A percentile compares a stretch with the other conserved stretches of the same genome.
These are phyloP conservation scores for Penicillium glabrum DNA, from an alignment of 2,329 filamentous ascomycete genomes.

Conservation along the genomic window DNA sequence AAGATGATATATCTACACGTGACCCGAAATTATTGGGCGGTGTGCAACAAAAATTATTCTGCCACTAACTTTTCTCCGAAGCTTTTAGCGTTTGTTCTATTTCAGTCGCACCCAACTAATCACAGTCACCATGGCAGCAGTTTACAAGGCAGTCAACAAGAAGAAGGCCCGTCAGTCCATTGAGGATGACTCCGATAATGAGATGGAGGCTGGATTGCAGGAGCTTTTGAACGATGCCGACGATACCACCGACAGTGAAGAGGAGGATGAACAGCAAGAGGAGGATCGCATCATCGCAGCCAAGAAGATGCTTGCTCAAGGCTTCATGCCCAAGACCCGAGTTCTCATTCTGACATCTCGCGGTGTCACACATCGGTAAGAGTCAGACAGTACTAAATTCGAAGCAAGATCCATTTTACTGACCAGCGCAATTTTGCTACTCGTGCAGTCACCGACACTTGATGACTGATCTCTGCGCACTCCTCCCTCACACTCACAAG, in stretches of 20 bases:
- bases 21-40: slow-evolving; percentile 24
- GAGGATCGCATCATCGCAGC: slow-evolving; percentile 25
- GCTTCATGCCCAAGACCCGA: slow-evolving; percentile 51
- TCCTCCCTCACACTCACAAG: slow-evolving; percentile 90
- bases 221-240: slow-evolving; percentile 37
- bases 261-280: slow-evolving; percentile 30
- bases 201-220: slow-evolving; percentile 38
- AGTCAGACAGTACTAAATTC: background rate
- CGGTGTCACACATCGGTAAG: slow-evolving; percentile 83
- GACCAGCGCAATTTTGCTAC: slow-evolving; percentile 14
- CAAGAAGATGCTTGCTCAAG: slow-evolving; percentile 35
- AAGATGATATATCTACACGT: slow-evolving; percentile 19
- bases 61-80: slow-evolving; percentile 34
- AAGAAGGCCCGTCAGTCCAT: slow-evolving; percentile 45
- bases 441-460: slow-evolving; percentile 79
- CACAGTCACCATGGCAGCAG: slow-evolving; percentile 61
- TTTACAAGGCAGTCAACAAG: slow-evolving; percentile 74
- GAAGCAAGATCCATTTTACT: background rate
- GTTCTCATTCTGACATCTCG: slow-evolving; percentile 89
- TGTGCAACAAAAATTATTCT: slow-evolving; percentile 38
- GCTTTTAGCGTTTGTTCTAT: slow-evolving; percentile 12
- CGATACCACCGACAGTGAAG: slow-evolving; percentile 41
- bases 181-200: slow-evolving; percentile 52
- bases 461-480: slow-evolving; percentile 79
- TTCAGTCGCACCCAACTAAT: slow-evolving; percentile 11